Evolutionary conservation across 2,329 filamentous ascomycete genomes (phyloP), one percentile per base, ranked within the genome.

Genomic region (Penicillium sp.): DNA sequence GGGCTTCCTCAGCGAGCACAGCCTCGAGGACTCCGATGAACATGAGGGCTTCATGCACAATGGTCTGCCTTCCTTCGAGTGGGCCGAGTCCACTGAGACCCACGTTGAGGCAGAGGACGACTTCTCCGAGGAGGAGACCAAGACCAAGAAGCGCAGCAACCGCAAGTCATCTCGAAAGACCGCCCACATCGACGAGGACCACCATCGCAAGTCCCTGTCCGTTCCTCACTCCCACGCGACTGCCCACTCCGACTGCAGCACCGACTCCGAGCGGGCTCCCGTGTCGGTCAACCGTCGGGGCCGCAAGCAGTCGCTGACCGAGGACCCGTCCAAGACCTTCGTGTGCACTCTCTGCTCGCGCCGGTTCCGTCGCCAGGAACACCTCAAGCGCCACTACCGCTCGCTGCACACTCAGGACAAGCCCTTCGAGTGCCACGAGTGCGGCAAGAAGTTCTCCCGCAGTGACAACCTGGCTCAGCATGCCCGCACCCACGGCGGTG

Each of bases 381-480:
- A 99, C 69, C 84, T 99, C 54, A 99, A 99, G 85, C 89, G 94
- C 57, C 94, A 99, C 80, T 96, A 96, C 81, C 87, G 94, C 63
- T 97, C 94, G 52, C 90, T 99, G 43, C 94, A 99, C 81, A 99
- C 94, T 1, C 88, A 95, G 69, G 94, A 97, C 72, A 99, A 97
- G 85, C 94, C 94, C 5, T 99, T 97, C 67, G 90, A 95, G 77
- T 99, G 94, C 81, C 84, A 86, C 61, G 92, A 99, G 77, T 99
- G 94, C 68, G 92, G 94, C 65, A 99, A 99, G 87, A 96, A 95
- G 80, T 99, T 97, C 78, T 97, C 92, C 18, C 88, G 94, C 65
- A 95, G 90, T 64, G 94, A 99, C 77, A 99, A 99, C 79, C 83
- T 99, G 14, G 89, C 91, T 22, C 94, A 99, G 76, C 94, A 99